phyloP scores from a whole-genome alignment of 176 grass and related monocot species.

The Rhynchospora tenuis region DNA sequence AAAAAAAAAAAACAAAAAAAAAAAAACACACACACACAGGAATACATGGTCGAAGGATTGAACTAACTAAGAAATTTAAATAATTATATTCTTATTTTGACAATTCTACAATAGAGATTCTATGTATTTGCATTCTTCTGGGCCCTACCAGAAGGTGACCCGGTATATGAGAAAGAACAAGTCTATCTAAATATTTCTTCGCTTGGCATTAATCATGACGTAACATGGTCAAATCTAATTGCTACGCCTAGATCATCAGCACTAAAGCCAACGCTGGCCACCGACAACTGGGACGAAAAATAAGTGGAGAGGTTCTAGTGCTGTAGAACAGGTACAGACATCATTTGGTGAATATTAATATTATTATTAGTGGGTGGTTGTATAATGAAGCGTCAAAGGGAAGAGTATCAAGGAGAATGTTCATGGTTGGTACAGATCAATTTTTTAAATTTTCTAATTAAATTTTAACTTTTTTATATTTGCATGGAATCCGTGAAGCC shows the following conservation, averaged over 20 bases:
- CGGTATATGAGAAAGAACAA: neutral
- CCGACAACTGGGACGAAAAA: neutral
- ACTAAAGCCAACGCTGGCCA: neutral
- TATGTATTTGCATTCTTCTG: neutral
- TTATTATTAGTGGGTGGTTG: neutral
- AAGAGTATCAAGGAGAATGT: conserved; percentile 14
- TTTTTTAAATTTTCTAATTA: neutral
- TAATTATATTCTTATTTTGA: too few relatives aligned
- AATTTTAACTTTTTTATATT: neutral
- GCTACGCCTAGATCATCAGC: neutral
- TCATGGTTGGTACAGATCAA: neutral
- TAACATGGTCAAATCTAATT: neutral
- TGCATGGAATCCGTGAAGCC: neutral
- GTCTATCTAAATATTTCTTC: neutral
- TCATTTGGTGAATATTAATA: neutral
- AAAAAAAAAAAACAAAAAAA: too few relatives aligned
- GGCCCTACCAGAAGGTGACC: neutral
- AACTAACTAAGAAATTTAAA: too few relatives aligned
- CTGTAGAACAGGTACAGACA: neutral
- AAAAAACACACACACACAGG: too few relatives aligned
- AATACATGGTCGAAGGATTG: too few relatives aligned
- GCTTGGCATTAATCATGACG: neutral
- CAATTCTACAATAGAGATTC: neutral
- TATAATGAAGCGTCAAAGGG: neutral
- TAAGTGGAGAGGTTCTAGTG: neutral